Conservation (phyloP, 108 stramenopile genomes). For the Conticribra guillardii region DNA sequence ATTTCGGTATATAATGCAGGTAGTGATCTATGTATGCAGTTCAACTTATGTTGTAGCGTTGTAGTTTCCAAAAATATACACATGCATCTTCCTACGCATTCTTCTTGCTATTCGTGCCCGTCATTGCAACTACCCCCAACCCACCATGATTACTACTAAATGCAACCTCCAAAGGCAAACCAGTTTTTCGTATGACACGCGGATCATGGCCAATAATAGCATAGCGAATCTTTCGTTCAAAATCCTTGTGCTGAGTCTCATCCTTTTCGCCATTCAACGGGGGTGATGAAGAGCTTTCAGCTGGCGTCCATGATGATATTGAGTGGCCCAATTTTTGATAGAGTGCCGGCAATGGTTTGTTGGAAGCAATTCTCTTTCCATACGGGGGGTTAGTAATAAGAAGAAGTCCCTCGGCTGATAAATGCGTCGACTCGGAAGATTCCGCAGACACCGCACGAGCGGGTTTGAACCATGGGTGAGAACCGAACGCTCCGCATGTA, state of each 20-base stretch:
- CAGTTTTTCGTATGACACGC: constrained; percentile 31
- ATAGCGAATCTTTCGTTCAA: constrained; percentile 9
- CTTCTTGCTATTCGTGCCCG: no score
- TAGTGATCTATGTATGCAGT: no score
- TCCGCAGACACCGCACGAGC: no score
- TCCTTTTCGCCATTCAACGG: no score
- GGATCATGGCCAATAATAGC: constrained; percentile 41
- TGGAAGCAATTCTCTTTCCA: constrained; percentile 53
- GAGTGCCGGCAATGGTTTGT: constrained; percentile 3
- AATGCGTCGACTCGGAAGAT: no score
- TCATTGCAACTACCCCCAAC: constrained; percentile 37
- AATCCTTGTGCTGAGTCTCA: no score
- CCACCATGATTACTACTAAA: constrained; percentile 49
- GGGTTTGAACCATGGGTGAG: constrained; percentile 43
- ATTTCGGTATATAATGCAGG: no score
- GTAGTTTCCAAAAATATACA: no score
- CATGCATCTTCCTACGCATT: no score
- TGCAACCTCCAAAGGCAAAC: constrained; percentile 30
- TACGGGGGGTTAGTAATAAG: constrained; percentile 75
- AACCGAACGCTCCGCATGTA: constrained; percentile 41
- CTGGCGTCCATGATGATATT: constrained; percentile 7
- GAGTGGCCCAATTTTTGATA: constrained; percentile 31
- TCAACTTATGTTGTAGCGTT: no score
- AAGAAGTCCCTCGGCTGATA: constrained; percentile 7
- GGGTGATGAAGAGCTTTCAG: no score